phyloP scores from a whole-genome alignment of 2,329 filamentous ascomycete species.

The Penicillium sp. region DNA sequence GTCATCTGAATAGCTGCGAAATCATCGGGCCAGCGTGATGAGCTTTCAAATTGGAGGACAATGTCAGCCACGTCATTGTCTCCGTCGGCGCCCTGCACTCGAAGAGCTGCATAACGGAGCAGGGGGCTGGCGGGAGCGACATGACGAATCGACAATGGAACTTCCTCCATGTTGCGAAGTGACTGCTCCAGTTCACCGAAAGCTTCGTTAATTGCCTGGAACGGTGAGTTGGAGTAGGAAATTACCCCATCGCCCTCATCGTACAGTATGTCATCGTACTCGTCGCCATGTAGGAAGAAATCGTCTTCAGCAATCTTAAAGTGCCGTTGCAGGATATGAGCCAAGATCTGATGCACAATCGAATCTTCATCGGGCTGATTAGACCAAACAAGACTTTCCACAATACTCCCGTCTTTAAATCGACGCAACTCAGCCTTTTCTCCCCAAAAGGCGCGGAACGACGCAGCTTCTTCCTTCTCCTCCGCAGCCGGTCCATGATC shows the following conservation, averaged over 20 bases:
- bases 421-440: slow-evolving; percentile 88
- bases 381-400: slow-evolving; percentile 88
- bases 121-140: slow-evolving; percentile 71
- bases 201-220: slow-evolving; percentile 67
- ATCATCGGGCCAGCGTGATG: slow-evolving; percentile 91
- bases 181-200: slow-evolving; percentile 75
- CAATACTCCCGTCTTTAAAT: slow-evolving; percentile 92
- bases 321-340: slow-evolving; percentile 70
- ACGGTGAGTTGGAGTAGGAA: slow-evolving; percentile 54
- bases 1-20: slow-evolving; percentile 87
- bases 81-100: slow-evolving; percentile 27
- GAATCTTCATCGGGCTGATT: slow-evolving; percentile 60
- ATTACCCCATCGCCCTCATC: slow-evolving; percentile 35
- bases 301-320: slow-evolving; percentile 61
- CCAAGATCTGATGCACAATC: slow-evolving; percentile 77
- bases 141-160: slow-evolving; percentile 85
- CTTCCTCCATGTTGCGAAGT: slow-evolving; percentile 73
- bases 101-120: slow-evolving; percentile 67
- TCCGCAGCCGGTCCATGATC: slow-evolving; percentile 89
- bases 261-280: slow-evolving; percentile 46
- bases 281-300: slow-evolving; percentile 54
- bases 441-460: slow-evolving; percentile 92
- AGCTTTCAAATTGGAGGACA: slow-evolving; percentile 88
- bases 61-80: slow-evolving; percentile 66
- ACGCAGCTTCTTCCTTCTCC: slow-evolving; percentile 76